phyloP scores from a whole-genome alignment of 2,329 filamentous ascomycete genomes.

The Boeremia exigua region DNA sequence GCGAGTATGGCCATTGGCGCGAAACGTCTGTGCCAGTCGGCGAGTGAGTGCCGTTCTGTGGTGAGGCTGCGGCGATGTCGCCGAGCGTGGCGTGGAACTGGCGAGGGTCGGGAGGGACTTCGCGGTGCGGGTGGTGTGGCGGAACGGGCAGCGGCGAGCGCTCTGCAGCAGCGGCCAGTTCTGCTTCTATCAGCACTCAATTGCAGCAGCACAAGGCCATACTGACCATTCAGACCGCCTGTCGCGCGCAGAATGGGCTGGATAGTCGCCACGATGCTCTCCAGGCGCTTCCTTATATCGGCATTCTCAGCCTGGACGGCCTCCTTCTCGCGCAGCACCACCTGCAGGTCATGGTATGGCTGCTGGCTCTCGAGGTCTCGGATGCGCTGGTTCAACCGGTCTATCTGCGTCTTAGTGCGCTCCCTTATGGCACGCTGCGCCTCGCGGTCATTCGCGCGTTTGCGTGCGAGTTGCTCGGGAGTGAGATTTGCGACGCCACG shows the following conservation, averaged over 20 bases:
- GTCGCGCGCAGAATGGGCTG: constrained; percentile 61
- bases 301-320: constrained; percentile 78
- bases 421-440: constrained; percentile 85
- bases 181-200: constrained; percentile 31
- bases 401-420: constrained; percentile 80
- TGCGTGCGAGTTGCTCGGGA: constrained; percentile 85
- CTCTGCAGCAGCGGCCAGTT: constrained; percentile 57
- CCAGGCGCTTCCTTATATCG: constrained; percentile 74
- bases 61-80: constrained; percentile 28
- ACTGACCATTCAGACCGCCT: constrained; percentile 54
- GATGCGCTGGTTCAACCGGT: constrained; percentile 74
- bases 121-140: constrained; percentile 15
- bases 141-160: constrained; percentile 51
- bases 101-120: constrained; percentile 25
- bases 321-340: constrained; percentile 76
- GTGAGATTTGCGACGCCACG: constrained; percentile 87
- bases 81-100: constrained; percentile 30
- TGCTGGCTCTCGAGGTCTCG: constrained; percentile 78
- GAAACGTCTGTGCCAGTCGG: constrained; percentile 31
- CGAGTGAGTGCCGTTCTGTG: constrained; percentile 35
- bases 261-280: constrained; percentile 68
- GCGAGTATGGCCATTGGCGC: constrained; percentile 42
- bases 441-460: constrained; percentile 89
- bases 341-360: constrained; percentile 83
- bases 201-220: not conserved